A percentile compares a stretch with the other conserved stretches of the same genome.
Evolutionary conservation across 2,329 filamentous ascomycete species (phyloP).

Genomic region (Ilyonectria mors-panacis): DNA sequence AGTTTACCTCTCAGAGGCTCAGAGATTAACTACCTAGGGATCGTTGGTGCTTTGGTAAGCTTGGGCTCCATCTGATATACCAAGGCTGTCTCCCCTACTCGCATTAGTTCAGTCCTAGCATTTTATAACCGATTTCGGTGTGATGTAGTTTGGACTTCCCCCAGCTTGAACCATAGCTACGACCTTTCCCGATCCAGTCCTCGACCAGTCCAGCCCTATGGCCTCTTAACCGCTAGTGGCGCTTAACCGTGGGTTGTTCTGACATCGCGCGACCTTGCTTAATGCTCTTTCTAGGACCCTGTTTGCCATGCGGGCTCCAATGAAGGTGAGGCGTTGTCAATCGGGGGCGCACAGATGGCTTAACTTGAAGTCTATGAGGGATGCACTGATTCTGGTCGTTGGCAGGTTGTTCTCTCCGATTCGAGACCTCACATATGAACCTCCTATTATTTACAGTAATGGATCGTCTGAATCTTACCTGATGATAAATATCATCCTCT

Average conservation of each 20-base stretch:
- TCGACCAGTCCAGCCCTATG: neutral
- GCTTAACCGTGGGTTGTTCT: conserved; percentile 3
- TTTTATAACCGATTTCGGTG: neutral
- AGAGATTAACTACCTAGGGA: neutral
- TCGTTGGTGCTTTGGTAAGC: neutral
- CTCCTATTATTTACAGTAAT: no score
- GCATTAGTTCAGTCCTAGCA: neutral
- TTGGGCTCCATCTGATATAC: neutral
- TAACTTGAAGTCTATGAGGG: neutral
- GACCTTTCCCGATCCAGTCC: no score
- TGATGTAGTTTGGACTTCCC: neutral
- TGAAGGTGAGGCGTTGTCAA: neutral
- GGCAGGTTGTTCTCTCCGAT: no score
- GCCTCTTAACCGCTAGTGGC: conserved; percentile 1
- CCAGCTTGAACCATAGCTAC: neutral
- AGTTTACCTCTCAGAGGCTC: neutral
- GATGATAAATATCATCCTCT: no score
- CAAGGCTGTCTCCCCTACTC: neutral
- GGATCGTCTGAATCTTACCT: no score
- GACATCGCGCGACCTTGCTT: neutral
- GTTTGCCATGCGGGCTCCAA: conserved; percentile 9
- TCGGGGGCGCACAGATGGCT: conserved; percentile 1
- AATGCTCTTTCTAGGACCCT: neutral
- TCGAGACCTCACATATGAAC: no score
- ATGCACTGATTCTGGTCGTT: neutral